A percentile compares a stretch with the other conserved stretches of the same genome.
Evolutionary conservation across 805 yeast species (phyloP).

Genomic region (Diddensiella santjacobensis): DNA sequence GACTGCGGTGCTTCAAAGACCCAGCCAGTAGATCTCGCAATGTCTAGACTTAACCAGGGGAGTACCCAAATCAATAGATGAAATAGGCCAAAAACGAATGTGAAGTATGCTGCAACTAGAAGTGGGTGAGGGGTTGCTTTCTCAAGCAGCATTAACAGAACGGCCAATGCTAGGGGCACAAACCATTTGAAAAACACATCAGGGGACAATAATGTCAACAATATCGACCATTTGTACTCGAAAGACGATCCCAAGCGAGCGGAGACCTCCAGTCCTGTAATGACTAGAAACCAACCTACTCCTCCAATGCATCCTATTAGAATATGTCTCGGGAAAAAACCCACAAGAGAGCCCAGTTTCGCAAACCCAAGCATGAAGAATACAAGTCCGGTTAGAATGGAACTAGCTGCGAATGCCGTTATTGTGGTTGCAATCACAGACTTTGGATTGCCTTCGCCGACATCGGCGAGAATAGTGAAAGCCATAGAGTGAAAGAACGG

Average conservation of each 20-base stretch:
- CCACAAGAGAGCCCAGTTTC: conserved; percentile 79
- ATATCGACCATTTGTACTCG: conserved; percentile 47
- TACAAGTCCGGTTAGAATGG: conserved; percentile 81
- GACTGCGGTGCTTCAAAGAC: conserved; percentile 64
- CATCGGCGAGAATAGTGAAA: conserved; percentile 51
- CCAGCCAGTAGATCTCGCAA: conserved; percentile 77
- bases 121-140: conserved; percentile 63
- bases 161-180: conserved; percentile 63
- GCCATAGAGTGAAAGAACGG: conserved; percentile 98
- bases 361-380: conserved; percentile 76
- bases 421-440: conserved; percentile 78
- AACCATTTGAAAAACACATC: conserved; percentile 61
- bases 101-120: conserved; percentile 77
- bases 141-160: conserved; percentile 57
- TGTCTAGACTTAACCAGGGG: conserved; percentile 60
- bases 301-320: conserved; percentile 98
- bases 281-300: conserved; percentile 87
- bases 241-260: conserved; percentile 74
- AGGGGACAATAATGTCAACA: conserved; percentile 36
- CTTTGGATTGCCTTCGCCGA: conserved; percentile 47
- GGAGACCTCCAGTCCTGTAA: conserved; percentile 90
- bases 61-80: conserved; percentile 63
- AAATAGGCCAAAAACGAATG: conserved; percentile 61
- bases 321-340: conserved; percentile 94
- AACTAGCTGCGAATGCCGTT: conserved; percentile 75